These are phyloP conservation scores for Cubamyces lactineus DNA, from an alignment of 768 basidiomycete species.

Conservation along the genomic window DNA sequence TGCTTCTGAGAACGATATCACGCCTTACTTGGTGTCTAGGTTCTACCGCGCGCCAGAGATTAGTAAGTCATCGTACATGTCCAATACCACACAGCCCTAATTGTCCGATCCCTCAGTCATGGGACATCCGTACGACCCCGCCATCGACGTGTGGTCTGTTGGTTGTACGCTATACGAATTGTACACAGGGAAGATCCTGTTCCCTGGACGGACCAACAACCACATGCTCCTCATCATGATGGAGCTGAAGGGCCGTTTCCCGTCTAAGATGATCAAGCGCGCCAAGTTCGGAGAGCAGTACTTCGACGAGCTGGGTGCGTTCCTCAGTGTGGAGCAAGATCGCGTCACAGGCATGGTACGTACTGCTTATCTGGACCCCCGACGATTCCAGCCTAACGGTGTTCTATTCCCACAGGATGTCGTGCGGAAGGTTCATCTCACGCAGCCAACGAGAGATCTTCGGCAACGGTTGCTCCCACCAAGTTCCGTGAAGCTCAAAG, in stretches of 20 bases:
- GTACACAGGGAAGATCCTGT: conserved; percentile 96
- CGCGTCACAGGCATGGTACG: conserved; percentile 82
- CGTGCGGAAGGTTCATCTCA: conserved; percentile 77
- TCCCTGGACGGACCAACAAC: conserved; percentile 95
- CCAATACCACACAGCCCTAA: conserved; percentile 19
- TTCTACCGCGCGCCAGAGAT: conserved; percentile 99
- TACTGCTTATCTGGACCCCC: conserved; percentile 27
- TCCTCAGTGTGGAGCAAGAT: conserved; percentile 82
- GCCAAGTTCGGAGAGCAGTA: conserved; percentile 90
- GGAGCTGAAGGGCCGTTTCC: conserved; percentile 95
- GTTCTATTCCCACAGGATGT: conserved; percentile 59
- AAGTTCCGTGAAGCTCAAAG: conserved; percentile 75
- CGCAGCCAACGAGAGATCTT: conserved; percentile 82
- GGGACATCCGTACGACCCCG: conserved; percentile 91
- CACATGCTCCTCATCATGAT: conserved; percentile 98
- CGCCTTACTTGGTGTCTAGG: conserved; percentile 95
- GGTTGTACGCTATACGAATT: conserved; percentile 97
- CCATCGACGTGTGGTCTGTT: conserved; percentile 95
- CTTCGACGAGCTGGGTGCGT: conserved; percentile 92
- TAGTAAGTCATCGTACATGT: conserved; percentile 59
- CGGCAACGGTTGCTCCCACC: conserved; percentile 82
- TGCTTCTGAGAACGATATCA: conserved; percentile 93
- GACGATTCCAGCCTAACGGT: background rate
- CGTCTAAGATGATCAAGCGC: conserved; percentile 91
- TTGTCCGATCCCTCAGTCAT: conserved; percentile 59